Percentiles rank a stretch among this genome's conserved stretches.
phyloP scores from a whole-genome alignment of 768 basidiomycete genomes.

The Leccinum barrowsii region DNA sequence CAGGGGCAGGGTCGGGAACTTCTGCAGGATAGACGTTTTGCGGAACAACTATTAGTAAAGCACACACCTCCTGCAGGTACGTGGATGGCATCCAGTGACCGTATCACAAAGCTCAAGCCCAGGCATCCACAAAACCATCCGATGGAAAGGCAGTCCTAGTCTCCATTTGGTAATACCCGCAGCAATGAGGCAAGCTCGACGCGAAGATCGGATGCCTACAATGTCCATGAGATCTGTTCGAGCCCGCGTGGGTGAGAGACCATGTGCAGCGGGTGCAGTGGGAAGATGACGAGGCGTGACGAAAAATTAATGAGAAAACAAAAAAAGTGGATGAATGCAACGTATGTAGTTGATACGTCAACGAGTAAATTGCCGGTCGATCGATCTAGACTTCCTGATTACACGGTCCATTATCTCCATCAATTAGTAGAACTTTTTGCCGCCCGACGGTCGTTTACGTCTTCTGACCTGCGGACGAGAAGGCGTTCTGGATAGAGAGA shows the following conservation, averaged over 20 bases:
- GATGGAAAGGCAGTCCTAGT: not conserved
- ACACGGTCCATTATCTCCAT: not conserved
- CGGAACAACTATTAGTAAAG: not conserved
- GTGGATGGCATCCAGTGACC: not conserved
- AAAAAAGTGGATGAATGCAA: not conserved
- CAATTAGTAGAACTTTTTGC: slow-evolving; percentile 1
- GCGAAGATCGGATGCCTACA: not conserved
- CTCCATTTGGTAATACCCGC: not conserved
- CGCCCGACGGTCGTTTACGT: slow-evolving; percentile 15
- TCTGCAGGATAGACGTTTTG: not conserved
- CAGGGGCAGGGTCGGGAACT: not conserved
- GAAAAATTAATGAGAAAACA: not conserved
- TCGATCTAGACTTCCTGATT: not conserved
- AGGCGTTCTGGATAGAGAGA: slow-evolving; percentile 5
- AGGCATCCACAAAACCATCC: not conserved
- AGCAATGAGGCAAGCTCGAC: not conserved
- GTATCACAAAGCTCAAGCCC: not conserved
- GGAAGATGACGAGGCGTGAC: not conserved
- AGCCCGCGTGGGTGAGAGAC: not conserved
- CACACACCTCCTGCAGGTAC: not conserved
- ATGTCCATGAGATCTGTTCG: not conserved
- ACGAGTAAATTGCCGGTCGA: not conserved
- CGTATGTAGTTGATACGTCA: slow-evolving; percentile 5
- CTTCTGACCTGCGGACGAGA: slow-evolving; percentile 5
- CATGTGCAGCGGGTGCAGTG: not conserved